Percentiles rank a stretch among this genome's conserved stretches.
Evolutionary conservation across 2,329 filamentous ascomycete genomes (phyloP).

Genomic region (Colletotrichum sp.): DNA sequence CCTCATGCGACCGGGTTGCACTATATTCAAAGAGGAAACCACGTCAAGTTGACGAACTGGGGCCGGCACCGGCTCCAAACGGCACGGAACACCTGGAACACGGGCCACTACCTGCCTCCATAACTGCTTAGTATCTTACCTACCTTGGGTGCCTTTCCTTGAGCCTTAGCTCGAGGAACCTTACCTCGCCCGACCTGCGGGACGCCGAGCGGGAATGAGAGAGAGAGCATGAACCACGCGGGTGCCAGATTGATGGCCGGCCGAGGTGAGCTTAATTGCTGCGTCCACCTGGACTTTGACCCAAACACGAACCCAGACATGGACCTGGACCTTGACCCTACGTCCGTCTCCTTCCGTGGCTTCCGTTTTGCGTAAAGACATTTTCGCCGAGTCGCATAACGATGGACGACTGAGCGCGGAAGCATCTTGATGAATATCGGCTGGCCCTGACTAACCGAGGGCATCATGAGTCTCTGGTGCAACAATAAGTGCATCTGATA

Average conservation of each 20-base stretch:
- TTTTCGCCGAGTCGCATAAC: background rate
- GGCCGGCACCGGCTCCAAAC: background rate
- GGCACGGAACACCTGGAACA: background rate
- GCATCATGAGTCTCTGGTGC: background rate
- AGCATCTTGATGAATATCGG: background rate
- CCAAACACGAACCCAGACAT: background rate
- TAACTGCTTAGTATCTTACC: no score
- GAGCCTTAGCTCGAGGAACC: background rate
- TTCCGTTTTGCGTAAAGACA: conserved; percentile 2
- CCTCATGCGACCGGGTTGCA: background rate
- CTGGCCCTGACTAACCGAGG: background rate
- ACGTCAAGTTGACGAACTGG: background rate
- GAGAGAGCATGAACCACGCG: background rate
- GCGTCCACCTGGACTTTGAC: background rate
- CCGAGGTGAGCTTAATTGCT: background rate
- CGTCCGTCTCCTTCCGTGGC: background rate
- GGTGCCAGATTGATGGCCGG: background rate
- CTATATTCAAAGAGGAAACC: background rate
- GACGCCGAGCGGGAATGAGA: background rate
- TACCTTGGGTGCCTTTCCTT: no score
- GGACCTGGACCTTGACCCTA: background rate
- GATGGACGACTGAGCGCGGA: background rate
- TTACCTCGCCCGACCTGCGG: background rate
- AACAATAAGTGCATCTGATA: background rate
- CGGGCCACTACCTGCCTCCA: background rate